A percentile compares a stretch with the other conserved stretches of the same genome.
phyloP scores from a whole-genome alignment of 2,329 filamentous ascomycete species.

The Alternaria brassicicola region DNA sequence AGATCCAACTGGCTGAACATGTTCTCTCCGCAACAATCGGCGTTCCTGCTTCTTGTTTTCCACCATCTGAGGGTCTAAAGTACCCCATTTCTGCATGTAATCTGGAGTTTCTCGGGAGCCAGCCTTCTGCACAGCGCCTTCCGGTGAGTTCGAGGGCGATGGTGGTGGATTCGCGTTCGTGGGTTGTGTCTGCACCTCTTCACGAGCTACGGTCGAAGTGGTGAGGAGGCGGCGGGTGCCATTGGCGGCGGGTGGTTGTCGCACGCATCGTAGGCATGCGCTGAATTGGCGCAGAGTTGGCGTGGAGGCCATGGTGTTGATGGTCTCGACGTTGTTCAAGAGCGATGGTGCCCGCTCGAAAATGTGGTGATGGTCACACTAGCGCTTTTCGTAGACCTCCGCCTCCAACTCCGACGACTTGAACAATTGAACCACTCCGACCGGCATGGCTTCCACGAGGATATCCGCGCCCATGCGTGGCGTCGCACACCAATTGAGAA shows the following conservation, averaged over 20 bases:
- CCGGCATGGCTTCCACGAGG: conserved; percentile 51
- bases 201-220: conserved; percentile 51
- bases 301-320: conserved; percentile 42
- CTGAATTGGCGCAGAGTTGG: conserved; percentile 43
- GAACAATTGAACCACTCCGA: conserved; percentile 24
- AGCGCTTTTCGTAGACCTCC: conserved; percentile 28
- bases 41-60: conserved; percentile 62
- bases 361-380: conserved; percentile 25
- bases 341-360: conserved; percentile 18
- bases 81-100: conserved; percentile 46
- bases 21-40: conserved; percentile 69
- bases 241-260: conserved; percentile 38
- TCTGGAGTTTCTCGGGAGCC: conserved; percentile 28
- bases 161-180: conserved; percentile 28
- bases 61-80: conserved; percentile 42
- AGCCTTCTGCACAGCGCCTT: conserved; percentile 17
- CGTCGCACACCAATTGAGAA: conserved; percentile 38
- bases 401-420: conserved; percentile 36
- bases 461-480: conserved; percentile 47
- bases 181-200: conserved; percentile 51
- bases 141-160: conserved; percentile 20
- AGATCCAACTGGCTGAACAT: conserved; percentile 76
- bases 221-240: conserved; percentile 55
- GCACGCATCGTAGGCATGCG: conserved; percentile 45
- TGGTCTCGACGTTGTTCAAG: conserved; percentile 12